Percentiles rank a stretch among this genome's conserved stretches.
These are phyloP conservation scores for Lippia alba DNA, from an alignment of 305 asterid genomes.

Conservation along the genomic window DNA sequence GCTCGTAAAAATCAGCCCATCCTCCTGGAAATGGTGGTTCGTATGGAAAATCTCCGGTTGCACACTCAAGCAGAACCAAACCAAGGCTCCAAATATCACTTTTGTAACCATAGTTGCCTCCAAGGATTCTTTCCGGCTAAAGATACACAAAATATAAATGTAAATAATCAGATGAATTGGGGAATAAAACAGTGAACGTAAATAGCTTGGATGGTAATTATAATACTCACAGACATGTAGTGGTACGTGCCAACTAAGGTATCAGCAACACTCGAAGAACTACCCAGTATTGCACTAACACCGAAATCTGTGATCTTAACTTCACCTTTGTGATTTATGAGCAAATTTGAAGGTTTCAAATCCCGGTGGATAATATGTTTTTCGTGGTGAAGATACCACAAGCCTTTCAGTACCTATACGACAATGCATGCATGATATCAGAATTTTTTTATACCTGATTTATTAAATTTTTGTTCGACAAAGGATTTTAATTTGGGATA, in stretches of 20 bases:
- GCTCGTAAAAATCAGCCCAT: slow-evolving; percentile 64
- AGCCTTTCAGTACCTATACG: slow-evolving; percentile 72
- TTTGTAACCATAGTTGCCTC: slow-evolving; percentile 60
- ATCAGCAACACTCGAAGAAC: slow-evolving; percentile 69
- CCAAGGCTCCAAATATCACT: slow-evolving; percentile 84
- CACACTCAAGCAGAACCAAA: slow-evolving; percentile 71
- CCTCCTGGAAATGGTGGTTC: slow-evolving; percentile 65
- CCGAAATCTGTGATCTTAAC: slow-evolving; percentile 86
- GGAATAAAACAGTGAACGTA: background rate
- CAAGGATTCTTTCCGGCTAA: slow-evolving; percentile 77
- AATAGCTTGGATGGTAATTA: background rate
- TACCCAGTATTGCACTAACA: slow-evolving; percentile 70
- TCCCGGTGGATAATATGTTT: slow-evolving; percentile 81
- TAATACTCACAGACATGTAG: slow-evolving; percentile 80
- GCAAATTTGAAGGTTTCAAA: slow-evolving; percentile 76
- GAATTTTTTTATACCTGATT: background rate
- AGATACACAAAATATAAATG: slow-evolving; percentile 22
- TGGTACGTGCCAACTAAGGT: slow-evolving; percentile 75
- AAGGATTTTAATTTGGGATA: too few relatives aligned
- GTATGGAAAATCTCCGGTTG: slow-evolving; percentile 68
- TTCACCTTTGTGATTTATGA: slow-evolving; percentile 74
- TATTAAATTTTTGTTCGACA: too few relatives aligned
- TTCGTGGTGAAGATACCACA: slow-evolving; percentile 84
- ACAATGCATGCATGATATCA: background rate
- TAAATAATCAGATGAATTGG: background rate